phyloP scores from a whole-genome alignment of 257 asterid genomes.

The Penstemon eatonii region DNA sequence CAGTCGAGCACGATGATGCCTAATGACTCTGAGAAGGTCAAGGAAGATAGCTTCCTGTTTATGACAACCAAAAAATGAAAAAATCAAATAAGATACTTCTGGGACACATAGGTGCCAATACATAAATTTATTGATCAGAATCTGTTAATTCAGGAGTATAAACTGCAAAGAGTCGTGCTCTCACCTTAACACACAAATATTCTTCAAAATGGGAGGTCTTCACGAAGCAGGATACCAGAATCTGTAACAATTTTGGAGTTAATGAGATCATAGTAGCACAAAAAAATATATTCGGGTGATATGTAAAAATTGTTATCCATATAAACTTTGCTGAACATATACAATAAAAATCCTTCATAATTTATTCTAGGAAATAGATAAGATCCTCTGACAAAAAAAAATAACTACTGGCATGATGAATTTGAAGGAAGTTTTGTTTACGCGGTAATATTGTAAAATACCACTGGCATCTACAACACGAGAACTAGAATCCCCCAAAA shows the following conservation, averaged over 20 bases:
- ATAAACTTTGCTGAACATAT: no score
- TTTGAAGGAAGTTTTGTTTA: no score
- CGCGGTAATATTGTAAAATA: no score
- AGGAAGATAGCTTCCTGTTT: conserved; percentile 80
- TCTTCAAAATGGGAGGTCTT: conserved; percentile 97
- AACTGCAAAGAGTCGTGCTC: conserved; percentile 28
- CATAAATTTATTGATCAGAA: conserved; percentile 11
- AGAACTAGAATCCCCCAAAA: not conserved
- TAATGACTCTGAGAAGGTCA: conserved; percentile 91
- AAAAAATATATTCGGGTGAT: no score
- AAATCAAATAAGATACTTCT: conserved; percentile 1
- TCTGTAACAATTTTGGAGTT: conserved; percentile 46
- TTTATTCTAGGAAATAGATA: not conserved
- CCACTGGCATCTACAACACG: not conserved
- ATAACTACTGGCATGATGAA: no score
- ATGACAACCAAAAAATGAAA: conserved; percentile 23
- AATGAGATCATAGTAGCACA: not conserved
- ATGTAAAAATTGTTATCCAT: no score
- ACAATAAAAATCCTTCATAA: not conserved
- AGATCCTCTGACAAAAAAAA: not conserved
- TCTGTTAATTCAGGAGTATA: not conserved
- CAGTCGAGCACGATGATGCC: conserved; percentile 92
- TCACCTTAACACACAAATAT: conserved; percentile 95
- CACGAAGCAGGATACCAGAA: conserved; percentile 93
- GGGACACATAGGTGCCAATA: not conserved